Conservation (phyloP, 2,329 filamentous ascomycete species). For the Pseudogymnoascus sp. region DNA sequence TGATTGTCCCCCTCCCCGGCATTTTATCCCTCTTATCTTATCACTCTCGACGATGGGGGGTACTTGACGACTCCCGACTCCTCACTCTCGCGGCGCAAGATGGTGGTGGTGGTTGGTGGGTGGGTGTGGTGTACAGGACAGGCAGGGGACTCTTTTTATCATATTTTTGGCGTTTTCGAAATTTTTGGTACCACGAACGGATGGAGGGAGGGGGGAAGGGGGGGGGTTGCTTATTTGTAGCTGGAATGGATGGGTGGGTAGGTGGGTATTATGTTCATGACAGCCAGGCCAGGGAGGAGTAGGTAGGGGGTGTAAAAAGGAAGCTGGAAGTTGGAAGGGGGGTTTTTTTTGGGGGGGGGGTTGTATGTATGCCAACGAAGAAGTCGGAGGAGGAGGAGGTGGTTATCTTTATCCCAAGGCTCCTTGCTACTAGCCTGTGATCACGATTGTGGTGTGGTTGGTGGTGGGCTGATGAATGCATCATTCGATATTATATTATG, state of each 20-base stretch:
- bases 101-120: neutral
- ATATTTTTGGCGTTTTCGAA: neutral
- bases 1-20: neutral
- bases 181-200: neutral
- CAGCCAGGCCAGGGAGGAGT: neutral
- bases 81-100: neutral
- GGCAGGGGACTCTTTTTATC: neutral
- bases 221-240: too few species aligned
- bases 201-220: neutral
- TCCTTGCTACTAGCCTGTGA: neutral
- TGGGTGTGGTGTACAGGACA: neutral
- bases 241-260: neutral
- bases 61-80: neutral
- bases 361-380: neutral
- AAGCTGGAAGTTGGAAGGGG: too few species aligned
- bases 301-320: neutral
- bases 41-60: neutral
- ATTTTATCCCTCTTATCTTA: neutral
- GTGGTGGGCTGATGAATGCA: too few species aligned
- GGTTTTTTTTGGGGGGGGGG: too few species aligned
- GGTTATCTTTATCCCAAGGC: neutral
- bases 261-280: neutral
- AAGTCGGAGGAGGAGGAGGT: neutral
- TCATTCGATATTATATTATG: too few species aligned
- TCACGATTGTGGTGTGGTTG: neutral